Base-by-base conservation (phyloP, 2,329 filamentous ascomycete species). In the Phoma sp. region DNA sequence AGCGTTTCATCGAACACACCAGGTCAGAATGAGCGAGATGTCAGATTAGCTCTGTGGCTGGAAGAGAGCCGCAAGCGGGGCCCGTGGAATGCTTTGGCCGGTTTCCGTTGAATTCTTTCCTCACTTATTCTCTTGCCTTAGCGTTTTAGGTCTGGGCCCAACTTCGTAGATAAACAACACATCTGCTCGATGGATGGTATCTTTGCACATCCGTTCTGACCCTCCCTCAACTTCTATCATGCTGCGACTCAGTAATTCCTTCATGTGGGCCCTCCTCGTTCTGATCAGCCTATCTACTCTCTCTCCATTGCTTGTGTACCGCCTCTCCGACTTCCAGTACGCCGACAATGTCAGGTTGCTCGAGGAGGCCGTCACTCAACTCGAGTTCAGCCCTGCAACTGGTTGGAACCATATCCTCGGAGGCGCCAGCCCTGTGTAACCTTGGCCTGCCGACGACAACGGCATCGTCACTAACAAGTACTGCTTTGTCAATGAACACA, bases 31-130 rank as follows among this genome's bases (percentile, higher is more conserved):
- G 22, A 24, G 38, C 12, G 17, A 15, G 40, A 47, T 21, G 19
- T 12, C 2, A 56, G 50, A 3, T n/a, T 66, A n/a, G 33, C 21
- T 1, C 7, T 29, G 0, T 67, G 66, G 64, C 55, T 67, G 12
- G 53, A 49, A 8, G 58, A 65, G 35, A 27, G 31, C 3, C 48
- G 29, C 9, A 50, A 38, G 13, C 47, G 62, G 17, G 64, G 51
- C 15, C 48, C 60, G 10, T 69, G 62, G 64, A 64, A 60, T 41
- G 58, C 51, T 2, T 33, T 69, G 40, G 38, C 24, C 12, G 43
- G 44, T 39, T 51, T 55, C 33, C 51, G 61, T 19, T 41, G 21
- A 41, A 24, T 41, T 41, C 37, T 27, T n/a, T 19, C 36, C 1
- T 38, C 36, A 41, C 15, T 15, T 13, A 12, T 12, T 1, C 2